Base-by-base conservation (phyloP, 306 rosid genomes). In the Castanea crenata region DNA sequence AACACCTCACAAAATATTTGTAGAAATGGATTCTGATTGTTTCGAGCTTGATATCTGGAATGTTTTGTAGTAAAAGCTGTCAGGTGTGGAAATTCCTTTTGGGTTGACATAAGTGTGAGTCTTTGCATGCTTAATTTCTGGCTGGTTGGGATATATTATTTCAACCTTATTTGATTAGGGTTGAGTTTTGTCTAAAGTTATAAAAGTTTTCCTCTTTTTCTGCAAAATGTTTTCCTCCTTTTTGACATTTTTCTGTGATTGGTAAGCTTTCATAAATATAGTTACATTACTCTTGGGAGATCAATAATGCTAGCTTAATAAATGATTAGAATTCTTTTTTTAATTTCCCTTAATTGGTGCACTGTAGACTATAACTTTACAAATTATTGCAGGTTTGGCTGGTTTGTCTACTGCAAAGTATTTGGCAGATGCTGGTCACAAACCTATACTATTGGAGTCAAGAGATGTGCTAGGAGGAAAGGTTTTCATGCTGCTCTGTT, bases 391-490 rank as follows among this genome's bases (percentile, higher is more conserved):
- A 94, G 98, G 98, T 75, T 76, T 94, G 90, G 98, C 97, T 79
- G 99, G 99, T 78, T 91, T 95, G 69, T 90, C 98, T 34, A 91
- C 99, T 75, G 99, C 99, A 55, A 95, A 95, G 72, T 95, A 95
- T 84, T 87, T 95, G 89, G 98, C 98, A 35, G 99, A 95, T 88
- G 99, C 99, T 46, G 99, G 99, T 69, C 99, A 95, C 85, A 91
- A 89, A 76, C 99, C 99, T 76, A 51, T 92, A 59, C 79, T 95
- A 78, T 85, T 95, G 78, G 99, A 95, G 85, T 93, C 98, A 68
- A 89, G 97, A 86, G 99, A 95, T 72, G 99, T 95, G 77, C 88
- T 95, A 77, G 99, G 99, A 81, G 99, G 99, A 88, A 95, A 95
- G 99, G 99, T 92, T 80, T 78, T 85, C 76, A 76, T 55, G 77